phyloP scores from a whole-genome alignment of 192 early-diverging fungal species.

The Coemansia sp. region DNA sequence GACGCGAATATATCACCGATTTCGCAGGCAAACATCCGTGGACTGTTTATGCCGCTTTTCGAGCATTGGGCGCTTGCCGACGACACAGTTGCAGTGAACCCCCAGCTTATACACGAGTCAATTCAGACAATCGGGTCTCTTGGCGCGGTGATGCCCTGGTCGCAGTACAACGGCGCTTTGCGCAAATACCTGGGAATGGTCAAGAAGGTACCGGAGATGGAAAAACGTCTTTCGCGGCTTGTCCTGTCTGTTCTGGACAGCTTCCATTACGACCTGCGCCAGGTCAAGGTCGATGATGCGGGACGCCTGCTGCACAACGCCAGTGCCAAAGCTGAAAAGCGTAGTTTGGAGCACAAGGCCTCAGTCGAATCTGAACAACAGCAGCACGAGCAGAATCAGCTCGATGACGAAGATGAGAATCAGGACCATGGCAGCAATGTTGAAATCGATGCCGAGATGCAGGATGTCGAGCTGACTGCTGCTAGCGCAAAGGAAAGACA shows the following conservation, averaged over 20 bases:
- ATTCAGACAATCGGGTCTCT: constrained; percentile 74
- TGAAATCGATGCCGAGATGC: constrained; percentile 19
- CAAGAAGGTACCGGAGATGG: constrained; percentile 64
- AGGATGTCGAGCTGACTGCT: constrained; percentile 7
- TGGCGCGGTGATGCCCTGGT: constrained; percentile 75
- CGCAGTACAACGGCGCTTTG: constrained; percentile 75
- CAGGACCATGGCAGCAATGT: constrained; percentile 42
- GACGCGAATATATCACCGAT: constrained; percentile 16
- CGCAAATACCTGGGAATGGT: constrained; percentile 71
- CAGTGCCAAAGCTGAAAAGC: constrained; percentile 16
- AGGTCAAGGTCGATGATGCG: constrained; percentile 55
- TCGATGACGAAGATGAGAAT: background rate
- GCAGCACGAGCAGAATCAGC: constrained; percentile 2
- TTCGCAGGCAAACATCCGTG: constrained; percentile 42
- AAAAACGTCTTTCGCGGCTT: constrained; percentile 81
- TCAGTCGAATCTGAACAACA: background rate
- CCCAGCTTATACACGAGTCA: constrained; percentile 81
- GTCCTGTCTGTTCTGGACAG: constrained; percentile 79
- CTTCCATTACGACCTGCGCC: constrained; percentile 88
- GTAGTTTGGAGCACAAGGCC: background rate
- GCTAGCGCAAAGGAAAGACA: constrained; percentile 23
- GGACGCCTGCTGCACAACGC: constrained; percentile 26
- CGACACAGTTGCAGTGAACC: constrained; percentile 60
- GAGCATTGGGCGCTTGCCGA: constrained; percentile 85
- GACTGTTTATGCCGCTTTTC: constrained; percentile 76